Percentiles rank a stretch among this genome's conserved stretches.
Evolutionary conservation across 2,329 filamentous ascomycete species (phyloP).

Genomic region (Pestalotiopsis sp.): DNA sequence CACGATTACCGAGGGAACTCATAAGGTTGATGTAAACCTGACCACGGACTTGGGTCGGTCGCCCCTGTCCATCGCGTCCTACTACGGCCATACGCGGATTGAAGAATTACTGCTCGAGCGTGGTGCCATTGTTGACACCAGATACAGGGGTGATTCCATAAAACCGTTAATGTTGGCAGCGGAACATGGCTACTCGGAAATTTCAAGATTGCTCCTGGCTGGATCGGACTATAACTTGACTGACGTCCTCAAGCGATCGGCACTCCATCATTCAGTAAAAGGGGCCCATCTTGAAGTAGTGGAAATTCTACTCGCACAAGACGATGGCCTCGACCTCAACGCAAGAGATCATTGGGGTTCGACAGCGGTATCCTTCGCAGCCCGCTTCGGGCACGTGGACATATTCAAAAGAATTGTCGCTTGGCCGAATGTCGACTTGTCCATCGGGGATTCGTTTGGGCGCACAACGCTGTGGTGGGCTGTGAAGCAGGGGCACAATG

Average conservation of each 20-base stretch:
- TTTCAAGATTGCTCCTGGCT: background rate
- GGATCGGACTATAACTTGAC: background rate
- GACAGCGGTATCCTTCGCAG: background rate
- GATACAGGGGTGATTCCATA: background rate
- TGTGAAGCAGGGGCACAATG: background rate
- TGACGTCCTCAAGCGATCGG: background rate
- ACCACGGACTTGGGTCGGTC: background rate
- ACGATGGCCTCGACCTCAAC: background rate
- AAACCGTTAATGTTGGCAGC: conserved; percentile 2
- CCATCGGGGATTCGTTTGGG: background rate
- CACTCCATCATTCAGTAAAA: background rate
- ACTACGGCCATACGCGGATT: background rate
- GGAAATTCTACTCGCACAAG: background rate
- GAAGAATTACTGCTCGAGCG: background rate
- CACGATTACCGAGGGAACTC: background rate
- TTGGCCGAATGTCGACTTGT: background rate
- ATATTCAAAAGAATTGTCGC: background rate
- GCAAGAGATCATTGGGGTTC: background rate
- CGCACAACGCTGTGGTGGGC: conserved; percentile 1
- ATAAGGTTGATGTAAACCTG: too few species aligned
- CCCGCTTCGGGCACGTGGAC: background rate
- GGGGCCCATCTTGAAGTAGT: background rate
- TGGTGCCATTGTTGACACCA: background rate
- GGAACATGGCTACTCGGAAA: background rate
- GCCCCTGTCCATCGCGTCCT: conserved; percentile 3